Evolutionary conservation across 805 yeast species (phyloP), one percentile per base, ranked within the genome.

Genomic region (Candida andamanensis): DNA sequence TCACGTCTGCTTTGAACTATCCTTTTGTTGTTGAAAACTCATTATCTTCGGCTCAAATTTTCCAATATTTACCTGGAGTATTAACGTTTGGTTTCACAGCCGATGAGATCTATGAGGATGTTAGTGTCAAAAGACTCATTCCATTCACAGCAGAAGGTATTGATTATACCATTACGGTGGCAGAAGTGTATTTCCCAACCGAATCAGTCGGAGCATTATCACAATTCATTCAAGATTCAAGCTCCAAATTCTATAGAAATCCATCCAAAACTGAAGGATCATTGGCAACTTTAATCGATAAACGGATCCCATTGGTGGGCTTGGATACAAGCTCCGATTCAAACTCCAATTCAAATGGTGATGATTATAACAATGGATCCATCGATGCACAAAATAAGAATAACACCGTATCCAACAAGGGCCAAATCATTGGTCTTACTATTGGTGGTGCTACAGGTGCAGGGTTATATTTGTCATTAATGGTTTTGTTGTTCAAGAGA

Each of bases 371-470:
- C 32, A 48, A 52, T 34, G 69, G 69, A 1, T 63, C 70, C 1
- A 50, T 61, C 36, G 73, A 60, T 37, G 31, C 40, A 2, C 36
- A 40, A 17, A 26, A 39, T 9, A 15, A 32, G 13, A 29, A 30
- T 19, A 36, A 35, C 13, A 23, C 39, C 4, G 33, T 46, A 5
- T 33, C 44, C 16, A 46, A 53, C 33, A 56, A 57, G 33, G 65
- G 60, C 28, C 69, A 69, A 40, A 69, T 85, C 15, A 80, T 83
- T 16, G 95, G 95, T 22, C 74, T 87, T 32, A 79, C 90, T 10
- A 69, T 85, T 24, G 96, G 97, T 28, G 78, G 94, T 5, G 78
- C 85, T 18, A 76, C 74, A 10, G 97, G 96, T 33, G 80, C 85
- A 28, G 62, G 73, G 6, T 60, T 74, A 7, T 83, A 84, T 52